A percentile compares a stretch with the other conserved stretches of the same genome.
Conservation (phyloP, 371 early-diverging fungal species). For the Smittium mucronatum region DNA sequence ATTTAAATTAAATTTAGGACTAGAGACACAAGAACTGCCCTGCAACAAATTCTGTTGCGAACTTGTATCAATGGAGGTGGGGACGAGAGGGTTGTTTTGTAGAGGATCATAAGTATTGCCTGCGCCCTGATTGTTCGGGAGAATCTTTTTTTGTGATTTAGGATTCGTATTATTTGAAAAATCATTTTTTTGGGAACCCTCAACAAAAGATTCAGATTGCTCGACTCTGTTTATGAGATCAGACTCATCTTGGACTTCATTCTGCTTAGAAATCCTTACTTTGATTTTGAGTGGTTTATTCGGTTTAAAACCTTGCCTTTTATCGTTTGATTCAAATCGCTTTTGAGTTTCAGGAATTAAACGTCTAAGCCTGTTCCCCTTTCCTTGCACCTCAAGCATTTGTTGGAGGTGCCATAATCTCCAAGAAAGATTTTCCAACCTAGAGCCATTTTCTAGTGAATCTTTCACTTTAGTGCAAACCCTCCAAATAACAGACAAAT, state of each 20-base stretch:
- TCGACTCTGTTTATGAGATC: too few relatives aligned
- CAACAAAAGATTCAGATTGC: too few relatives aligned
- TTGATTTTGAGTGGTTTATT: constrained; percentile 30
- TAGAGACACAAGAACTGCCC: too few relatives aligned
- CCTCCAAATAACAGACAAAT: constrained; percentile 66
- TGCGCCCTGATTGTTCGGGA: too few relatives aligned
- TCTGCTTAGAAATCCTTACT: constrained; percentile 13
- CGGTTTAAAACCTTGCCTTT: neutral
- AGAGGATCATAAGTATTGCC: too few relatives aligned
- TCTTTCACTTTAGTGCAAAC: constrained; percentile 82
- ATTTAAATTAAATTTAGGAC: too few relatives aligned
- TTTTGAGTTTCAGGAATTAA: constrained; percentile 31
- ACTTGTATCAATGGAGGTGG: too few relatives aligned
- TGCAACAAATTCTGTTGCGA: too few relatives aligned
- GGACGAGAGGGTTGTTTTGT: too few relatives aligned
- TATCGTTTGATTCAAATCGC: constrained; percentile 26
- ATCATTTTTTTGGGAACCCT: too few relatives aligned
- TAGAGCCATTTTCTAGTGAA: constrained; percentile 67
- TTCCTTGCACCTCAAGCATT: constrained; percentile 39
- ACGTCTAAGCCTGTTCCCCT: constrained; percentile 29
- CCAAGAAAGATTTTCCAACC: constrained; percentile 83
- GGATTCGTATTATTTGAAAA: too few relatives aligned
- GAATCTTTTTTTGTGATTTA: too few relatives aligned
- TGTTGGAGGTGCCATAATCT: constrained; percentile 72
- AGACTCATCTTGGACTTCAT: neutral